Base-by-base conservation (phyloP, 129 eudicot genomes). In the Lonicera japonica region DNA sequence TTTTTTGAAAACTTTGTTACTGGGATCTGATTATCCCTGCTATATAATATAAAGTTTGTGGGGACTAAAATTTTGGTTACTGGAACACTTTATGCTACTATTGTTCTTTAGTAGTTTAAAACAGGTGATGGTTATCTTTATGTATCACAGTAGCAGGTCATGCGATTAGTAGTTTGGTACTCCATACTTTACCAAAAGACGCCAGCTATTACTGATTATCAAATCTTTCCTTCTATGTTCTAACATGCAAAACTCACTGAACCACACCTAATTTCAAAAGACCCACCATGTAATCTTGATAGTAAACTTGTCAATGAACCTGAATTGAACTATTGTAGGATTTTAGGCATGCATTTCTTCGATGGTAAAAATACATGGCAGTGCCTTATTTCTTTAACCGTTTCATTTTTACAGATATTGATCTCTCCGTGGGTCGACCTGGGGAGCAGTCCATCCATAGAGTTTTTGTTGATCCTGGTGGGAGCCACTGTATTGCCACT, bases 391-490 rank as follows among this genome's bases (percentile, higher is more conserved):
- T 71, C 50, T 39, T 17, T 66, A 51, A 21, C 34, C 47, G 19
- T 40, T 56, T 29, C 46, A 13, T 24, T 74, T n/a, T 21, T 20
- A 34, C 69, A 91, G 98, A 88, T 80, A 87, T 80, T 64, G 98
- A 91, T 84, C 96, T 91, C 75, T 82, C 98, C 9, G 76, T 70
- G 18, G 98, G 96, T 56, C 84, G 95, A 59, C 73, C 87, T 58
- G 96, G 96, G 25, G 98, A 91, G 54, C 95, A 84, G 65, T 87
- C 98, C 24, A 82, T 91, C 60, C 96, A 91, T 60, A 82, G 80
- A 54, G 96, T 91, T 72, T 91, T 91, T 72, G 90, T 91, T 69
- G 98, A 91, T 68, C 96, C 98, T 54, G 98, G 98, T 43, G 96
- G 98, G 41, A 79, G 96, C 71, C 98, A 91, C 57, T 91, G 96